Evolutionary conservation across 2,329 filamentous ascomycete genomes (phyloP), one percentile per base, ranked within the genome.

Genomic region (Sclerotinia sclerotiorum): DNA sequence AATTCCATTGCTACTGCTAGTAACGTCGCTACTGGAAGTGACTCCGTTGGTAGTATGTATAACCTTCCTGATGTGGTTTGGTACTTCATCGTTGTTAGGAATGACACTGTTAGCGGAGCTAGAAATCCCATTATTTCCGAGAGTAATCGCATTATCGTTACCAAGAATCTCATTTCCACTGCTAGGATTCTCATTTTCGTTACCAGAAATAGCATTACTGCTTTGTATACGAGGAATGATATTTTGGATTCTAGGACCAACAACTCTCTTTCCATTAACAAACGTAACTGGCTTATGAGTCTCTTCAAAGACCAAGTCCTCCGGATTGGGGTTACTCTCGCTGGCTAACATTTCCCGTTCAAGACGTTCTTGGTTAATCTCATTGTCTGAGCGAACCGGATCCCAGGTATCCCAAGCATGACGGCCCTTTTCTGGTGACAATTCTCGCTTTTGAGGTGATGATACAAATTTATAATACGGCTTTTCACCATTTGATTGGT

Each of bases 271-370:
- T 51, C 60, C 60, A 19, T 51, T 39, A 19, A 51, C 60, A 39
- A 62, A 19, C 13, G 8, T 46, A 62, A 62, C 60, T 1, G n/a
- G 60, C 17, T 62, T 62, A 19, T 62, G 60, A 27, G 60, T 62
- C 11, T 62, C 46, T 21, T 51, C 48, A 8, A 39, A 39, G 13
- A 62, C n/a, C 8, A 62, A 51, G 19, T 62, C 32, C 4, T 24
- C 60, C 6, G n/a, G n/a, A 2, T 51, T 27, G 51, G 29, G 60
- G 13, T 51, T 62, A 0, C 19, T 39, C n/a, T 62, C 60, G 13
- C 19, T 51, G 10, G 15, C 29, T 8, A 39, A 15, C 32, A 39
- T 32, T 17, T 62, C 29, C 17, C 29, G 21, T 19, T 51, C 60
- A 27, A 62, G 8, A 62, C 48, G 29, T 15, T 51, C 46, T 39